Conservation (phyloP, 345 rosid genomes). For the Citrus mangshanensis region DNA sequence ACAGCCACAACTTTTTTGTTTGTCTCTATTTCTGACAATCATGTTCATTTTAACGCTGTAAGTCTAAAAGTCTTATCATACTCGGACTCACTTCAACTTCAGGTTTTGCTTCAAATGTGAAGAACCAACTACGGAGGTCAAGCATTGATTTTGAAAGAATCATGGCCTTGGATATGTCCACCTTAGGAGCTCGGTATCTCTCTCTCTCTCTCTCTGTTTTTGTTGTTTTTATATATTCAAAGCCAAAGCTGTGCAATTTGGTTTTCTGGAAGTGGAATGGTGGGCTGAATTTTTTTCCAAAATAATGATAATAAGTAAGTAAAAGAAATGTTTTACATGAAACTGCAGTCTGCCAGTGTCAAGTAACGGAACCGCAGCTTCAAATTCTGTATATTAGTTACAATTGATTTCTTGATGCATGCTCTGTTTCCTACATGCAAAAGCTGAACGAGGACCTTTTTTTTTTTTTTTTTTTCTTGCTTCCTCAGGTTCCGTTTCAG, state of each 20-base stretch:
- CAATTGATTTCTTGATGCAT: background rate
- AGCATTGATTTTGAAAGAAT: too few species aligned
- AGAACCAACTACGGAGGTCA: too few species aligned
- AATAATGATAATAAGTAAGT: too few species aligned
- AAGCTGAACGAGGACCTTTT: background rate
- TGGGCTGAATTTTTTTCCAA: background rate
- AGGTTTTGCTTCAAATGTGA: background rate
- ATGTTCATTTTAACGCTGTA: background rate
- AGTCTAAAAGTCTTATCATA: too few species aligned
- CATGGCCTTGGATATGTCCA: conserved; percentile 18
- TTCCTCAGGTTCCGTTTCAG: background rate
- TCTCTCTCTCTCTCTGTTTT: background rate
- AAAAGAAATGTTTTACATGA: background rate
- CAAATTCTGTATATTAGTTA: background rate
- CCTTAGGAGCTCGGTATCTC: conserved; percentile 27
- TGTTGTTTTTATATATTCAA: background rate
- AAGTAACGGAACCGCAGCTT: background rate
- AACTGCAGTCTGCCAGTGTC: background rate
- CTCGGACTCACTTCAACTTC: too few species aligned
- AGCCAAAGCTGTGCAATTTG: background rate
- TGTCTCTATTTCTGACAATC: background rate
- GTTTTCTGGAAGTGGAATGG: background rate
- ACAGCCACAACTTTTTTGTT: background rate
- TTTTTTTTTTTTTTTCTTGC: background rate
- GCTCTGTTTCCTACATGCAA: background rate